These are phyloP conservation scores for Gonapodya sp. DNA, from an alignment of 192 early-diverging fungal species.

Conservation along the genomic window DNA sequence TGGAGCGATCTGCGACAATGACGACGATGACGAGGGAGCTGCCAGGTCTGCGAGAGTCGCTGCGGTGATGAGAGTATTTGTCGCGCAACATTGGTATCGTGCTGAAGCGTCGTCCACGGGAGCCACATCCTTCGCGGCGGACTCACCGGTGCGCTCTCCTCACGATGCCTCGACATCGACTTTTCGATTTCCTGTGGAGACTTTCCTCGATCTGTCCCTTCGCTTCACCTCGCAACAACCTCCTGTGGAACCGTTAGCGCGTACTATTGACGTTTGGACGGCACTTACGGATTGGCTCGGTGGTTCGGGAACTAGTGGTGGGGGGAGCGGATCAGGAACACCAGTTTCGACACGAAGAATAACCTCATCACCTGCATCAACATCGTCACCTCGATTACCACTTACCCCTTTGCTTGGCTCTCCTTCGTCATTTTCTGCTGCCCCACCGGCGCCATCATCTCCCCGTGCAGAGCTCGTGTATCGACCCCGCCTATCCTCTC, in stretches of 20 bases:
- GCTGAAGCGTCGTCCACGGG: neutral
- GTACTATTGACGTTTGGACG: neutral
- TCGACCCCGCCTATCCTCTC: neutral
- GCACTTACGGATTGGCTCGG: neutral
- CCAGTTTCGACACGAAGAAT: neutral
- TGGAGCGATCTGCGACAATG: neutral
- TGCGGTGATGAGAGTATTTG: neutral
- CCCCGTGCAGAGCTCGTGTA: neutral
- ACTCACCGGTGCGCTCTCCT: neutral
- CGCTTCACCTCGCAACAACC: neutral
- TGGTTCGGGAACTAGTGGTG: neutral
- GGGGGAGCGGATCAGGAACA: neutral
- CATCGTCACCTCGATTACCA: neutral
- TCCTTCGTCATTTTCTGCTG: neutral
- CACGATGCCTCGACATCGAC: neutral
- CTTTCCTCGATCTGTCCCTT: neutral
- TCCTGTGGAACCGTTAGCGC: neutral
- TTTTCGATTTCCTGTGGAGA: neutral
- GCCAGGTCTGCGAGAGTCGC: neutral
- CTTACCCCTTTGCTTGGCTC: neutral
- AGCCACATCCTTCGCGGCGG: too few species aligned
- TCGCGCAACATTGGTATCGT: neutral
- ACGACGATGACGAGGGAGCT: neutral
- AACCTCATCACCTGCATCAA: neutral
- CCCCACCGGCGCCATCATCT: neutral